Evolutionary conservation across 2,329 filamentous ascomycete species (phyloP).

Genomic region (Teratosphaeria gauchensis): DNA sequence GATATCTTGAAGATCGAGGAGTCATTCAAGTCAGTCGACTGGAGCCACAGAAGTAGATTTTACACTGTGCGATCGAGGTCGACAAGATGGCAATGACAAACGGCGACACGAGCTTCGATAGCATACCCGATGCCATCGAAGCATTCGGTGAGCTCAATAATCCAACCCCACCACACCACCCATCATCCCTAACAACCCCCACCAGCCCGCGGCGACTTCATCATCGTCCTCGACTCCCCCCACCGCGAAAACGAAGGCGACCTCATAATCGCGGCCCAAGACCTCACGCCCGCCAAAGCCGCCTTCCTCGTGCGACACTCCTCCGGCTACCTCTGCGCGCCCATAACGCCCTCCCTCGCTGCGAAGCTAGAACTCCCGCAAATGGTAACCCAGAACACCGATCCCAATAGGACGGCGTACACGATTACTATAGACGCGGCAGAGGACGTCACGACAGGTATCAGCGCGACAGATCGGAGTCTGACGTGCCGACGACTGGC

Average conservation of each 20-base stretch:
- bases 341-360: slow-evolving; percentile 61
- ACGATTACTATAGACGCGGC: slow-evolving; percentile 78
- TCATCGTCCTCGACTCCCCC: slow-evolving; percentile 88
- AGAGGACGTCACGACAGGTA: slow-evolving; percentile 71
- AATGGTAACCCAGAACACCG: slow-evolving; percentile 71
- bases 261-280: slow-evolving; percentile 83
- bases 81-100: slow-evolving; percentile 18
- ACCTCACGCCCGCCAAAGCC: slow-evolving; percentile 81
- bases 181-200: not conserved
- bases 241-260: slow-evolving; percentile 97
- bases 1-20: not conserved
- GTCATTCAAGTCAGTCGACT: not conserved
- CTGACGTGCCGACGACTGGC: slow-evolving; percentile 73
- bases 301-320: slow-evolving; percentile 91
- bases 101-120: slow-evolving; percentile 31
- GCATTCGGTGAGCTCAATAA: slow-evolving; percentile 30
- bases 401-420: slow-evolving; percentile 87
- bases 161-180: not conserved
- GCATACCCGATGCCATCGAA: slow-evolving; percentile 36
- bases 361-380: slow-evolving; percentile 67
- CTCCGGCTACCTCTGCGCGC: slow-evolving; percentile 82
- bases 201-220: slow-evolving; percentile 61
- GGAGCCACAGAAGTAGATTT: too few species aligned
- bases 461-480: slow-evolving; percentile 78
- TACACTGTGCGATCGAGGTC: too few species aligned